Conservation (phyloP, 345 rosid species). For the Psidium friedrichsthalianum region DNA sequence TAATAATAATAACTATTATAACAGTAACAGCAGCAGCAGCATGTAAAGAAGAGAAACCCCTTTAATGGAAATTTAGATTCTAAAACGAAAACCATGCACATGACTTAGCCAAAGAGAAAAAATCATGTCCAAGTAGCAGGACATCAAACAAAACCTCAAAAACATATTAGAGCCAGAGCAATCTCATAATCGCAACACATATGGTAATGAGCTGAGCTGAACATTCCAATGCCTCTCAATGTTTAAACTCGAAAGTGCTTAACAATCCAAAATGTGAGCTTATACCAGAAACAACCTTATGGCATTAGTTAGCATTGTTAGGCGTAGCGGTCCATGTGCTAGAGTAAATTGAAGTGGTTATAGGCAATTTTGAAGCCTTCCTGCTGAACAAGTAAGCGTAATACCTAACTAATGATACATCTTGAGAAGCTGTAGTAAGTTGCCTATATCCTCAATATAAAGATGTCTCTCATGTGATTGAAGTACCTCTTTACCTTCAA, state of each 20-base stretch:
- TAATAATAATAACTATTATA: not conserved
- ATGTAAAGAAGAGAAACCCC: not conserved
- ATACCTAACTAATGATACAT: not conserved
- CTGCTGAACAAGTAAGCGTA: not conserved
- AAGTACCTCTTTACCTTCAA: not conserved
- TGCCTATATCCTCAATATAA: not conserved
- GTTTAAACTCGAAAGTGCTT: not conserved
- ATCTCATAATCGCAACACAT: not conserved
- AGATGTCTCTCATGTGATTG: not conserved
- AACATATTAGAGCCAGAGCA: not conserved
- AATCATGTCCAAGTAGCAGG: not conserved
- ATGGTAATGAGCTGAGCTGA: not conserved
- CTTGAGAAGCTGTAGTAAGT: not conserved
- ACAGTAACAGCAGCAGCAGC: not conserved
- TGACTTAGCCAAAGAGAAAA: not conserved
- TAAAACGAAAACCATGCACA: not conserved
- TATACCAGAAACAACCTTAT: not conserved
- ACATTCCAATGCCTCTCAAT: not conserved
- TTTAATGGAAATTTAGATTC: not conserved
- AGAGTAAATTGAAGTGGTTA: not conserved
- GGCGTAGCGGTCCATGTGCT: not conserved
- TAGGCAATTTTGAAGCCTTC: not conserved
- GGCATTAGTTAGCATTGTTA: not conserved
- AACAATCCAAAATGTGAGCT: not conserved
- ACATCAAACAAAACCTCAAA: not conserved